These are phyloP conservation scores for Fraxinus baroniana DNA, from an alignment of 305 asterid species.

Conservation along the genomic window DNA sequence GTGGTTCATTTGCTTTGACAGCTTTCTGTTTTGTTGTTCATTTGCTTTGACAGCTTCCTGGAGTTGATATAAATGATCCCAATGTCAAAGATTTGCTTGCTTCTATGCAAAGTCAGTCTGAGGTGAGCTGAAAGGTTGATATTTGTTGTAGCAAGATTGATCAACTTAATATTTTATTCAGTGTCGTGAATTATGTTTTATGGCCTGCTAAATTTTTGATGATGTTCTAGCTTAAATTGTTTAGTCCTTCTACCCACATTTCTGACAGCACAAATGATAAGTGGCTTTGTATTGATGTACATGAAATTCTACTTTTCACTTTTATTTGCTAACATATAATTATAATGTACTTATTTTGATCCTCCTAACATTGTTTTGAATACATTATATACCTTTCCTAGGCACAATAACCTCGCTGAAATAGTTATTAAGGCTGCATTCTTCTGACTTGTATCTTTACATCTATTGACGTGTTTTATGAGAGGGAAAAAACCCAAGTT, in stretches of 20 bases:
- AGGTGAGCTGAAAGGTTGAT: slow-evolving; percentile 51
- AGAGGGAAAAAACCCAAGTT: neutral
- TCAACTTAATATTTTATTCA: neutral
- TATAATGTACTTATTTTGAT: neutral
- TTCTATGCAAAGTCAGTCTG: slow-evolving; percentile 76
- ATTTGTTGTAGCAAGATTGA: slow-evolving; percentile 16
- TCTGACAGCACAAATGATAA: neutral
- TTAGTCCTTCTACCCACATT: neutral
- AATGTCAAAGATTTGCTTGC: slow-evolving; percentile 80
- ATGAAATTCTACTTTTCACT: neutral
- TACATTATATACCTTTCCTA: neutral
- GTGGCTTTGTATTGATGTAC: neutral
- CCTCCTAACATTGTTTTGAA: neutral
- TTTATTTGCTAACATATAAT: neutral
- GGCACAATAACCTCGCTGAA: neutral
- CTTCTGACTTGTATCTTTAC: neutral
- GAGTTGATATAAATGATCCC: slow-evolving; percentile 93
- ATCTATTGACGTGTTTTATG: neutral
- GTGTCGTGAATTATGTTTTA: neutral
- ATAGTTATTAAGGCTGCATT: neutral
- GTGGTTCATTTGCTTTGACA: slow-evolving; percentile 33
- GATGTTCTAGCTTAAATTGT: neutral
- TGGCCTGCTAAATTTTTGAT: neutral
- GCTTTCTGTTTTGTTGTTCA: slow-evolving; percentile 55
- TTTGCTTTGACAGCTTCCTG: slow-evolving; percentile 73